Percentiles rank a stretch among this genome's conserved stretches.
These are phyloP conservation scores for Penicillium manginii DNA, from an alignment of 495 filamentous ascomycete species.

Conservation along the genomic window DNA sequence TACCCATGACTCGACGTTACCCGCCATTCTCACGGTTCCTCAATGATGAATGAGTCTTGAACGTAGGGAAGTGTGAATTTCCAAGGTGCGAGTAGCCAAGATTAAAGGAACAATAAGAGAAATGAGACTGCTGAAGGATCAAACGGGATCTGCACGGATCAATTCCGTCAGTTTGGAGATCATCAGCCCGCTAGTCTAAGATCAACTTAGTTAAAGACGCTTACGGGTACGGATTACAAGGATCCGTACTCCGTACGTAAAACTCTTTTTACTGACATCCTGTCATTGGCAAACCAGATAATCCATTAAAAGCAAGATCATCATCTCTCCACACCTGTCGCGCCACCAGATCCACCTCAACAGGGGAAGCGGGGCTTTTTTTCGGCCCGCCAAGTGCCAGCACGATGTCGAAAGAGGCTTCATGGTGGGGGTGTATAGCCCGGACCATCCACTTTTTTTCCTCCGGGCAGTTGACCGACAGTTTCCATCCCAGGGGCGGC, in stretches of 20 bases:
- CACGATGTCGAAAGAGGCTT: background rate
- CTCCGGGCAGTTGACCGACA: slow-evolving; percentile 5
- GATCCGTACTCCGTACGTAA: background rate
- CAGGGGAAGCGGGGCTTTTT: background rate
- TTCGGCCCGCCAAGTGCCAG: slow-evolving; percentile 6
- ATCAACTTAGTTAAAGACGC: too few species aligned
- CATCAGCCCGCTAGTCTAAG: background rate
- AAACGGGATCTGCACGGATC: slow-evolving; percentile 2
- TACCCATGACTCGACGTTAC: slow-evolving; percentile 48
- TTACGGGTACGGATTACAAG: too few species aligned
- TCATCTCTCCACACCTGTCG: background rate
- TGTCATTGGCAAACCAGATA: background rate
- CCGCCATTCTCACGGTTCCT: slow-evolving; percentile 16
- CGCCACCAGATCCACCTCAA: slow-evolving; percentile 5
- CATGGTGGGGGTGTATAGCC: background rate
- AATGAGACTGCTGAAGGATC: background rate
- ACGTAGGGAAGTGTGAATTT: background rate
- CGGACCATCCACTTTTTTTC: background rate
- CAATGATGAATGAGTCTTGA: background rate
- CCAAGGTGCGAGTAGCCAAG: background rate
- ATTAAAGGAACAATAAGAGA: background rate
- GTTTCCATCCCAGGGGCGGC: background rate
- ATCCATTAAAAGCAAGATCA: slow-evolving; percentile 4
- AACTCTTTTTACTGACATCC: background rate
- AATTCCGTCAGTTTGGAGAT: slow-evolving; percentile 1